A percentile compares a stretch with the other conserved stretches of the same genome.
Conservation (phyloP, 1,284 basidiomycete genomes). For the Coriolopsis trogii region DNA sequence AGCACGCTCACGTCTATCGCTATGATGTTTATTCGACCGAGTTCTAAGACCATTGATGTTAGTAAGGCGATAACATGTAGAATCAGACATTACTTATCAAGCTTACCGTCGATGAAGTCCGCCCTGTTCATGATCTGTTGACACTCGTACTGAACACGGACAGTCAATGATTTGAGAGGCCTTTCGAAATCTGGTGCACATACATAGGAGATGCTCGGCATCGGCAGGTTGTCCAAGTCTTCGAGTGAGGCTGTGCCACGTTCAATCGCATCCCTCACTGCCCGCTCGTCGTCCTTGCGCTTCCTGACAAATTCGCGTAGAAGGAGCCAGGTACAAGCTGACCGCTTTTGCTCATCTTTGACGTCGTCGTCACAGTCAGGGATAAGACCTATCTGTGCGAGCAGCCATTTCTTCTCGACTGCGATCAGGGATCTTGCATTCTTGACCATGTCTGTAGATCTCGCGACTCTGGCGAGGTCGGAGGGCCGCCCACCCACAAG, state of each 20-base stretch:
- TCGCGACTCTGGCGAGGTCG: constrained; percentile 69
- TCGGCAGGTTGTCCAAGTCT: constrained; percentile 45
- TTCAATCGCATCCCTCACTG: constrained; percentile 42
- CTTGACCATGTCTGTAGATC: constrained; percentile 60
- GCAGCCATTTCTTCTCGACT: constrained; percentile 79
- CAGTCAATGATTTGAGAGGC: no score
- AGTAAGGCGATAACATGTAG: no score
- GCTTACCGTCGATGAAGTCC: no score
- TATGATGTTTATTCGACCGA: no score
- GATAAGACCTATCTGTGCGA: constrained; percentile 71
- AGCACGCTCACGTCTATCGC: no score
- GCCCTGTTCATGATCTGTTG: no score
- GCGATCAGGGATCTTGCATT: constrained; percentile 65
- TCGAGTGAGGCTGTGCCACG: constrained; percentile 40
- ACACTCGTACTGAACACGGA: no score
- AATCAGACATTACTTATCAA: no score
- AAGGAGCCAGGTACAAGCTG: constrained; percentile 77
- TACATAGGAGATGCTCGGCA: constrained; percentile 68
- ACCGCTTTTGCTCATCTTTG: constrained; percentile 89
- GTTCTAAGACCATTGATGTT: no score
- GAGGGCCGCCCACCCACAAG: constrained; percentile 77
- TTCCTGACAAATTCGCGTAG: constrained; percentile 69
- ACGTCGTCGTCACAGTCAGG: constrained; percentile 86
- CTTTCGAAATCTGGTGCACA: no score
- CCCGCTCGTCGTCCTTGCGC: constrained; percentile 51